Evolutionary conservation across 208 protist species (phyloP), one percentile per base, ranked within the genome.

Genomic region (Endotrypanum monterogeii): DNA sequence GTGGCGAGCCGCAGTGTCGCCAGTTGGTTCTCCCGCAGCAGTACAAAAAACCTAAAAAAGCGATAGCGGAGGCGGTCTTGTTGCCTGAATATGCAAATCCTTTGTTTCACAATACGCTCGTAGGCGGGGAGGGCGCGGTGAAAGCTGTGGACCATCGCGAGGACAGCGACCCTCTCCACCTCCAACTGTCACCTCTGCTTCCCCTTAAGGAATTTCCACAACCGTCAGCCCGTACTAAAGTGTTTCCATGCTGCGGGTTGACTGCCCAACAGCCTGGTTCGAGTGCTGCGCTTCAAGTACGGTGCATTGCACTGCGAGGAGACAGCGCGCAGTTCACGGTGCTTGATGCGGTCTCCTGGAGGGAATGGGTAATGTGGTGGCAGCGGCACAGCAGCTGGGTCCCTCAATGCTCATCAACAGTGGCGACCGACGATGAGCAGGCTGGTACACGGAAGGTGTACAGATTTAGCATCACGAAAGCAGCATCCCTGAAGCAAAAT

Each of bases 41-140:
- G 25, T 78, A 83, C 28, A 81, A 84, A 60, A 72, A 69, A 0
- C 67, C 56, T 6, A 65, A 58, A n/a, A 87, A 91, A 73, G 61
- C 83, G 28, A 52, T 28, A 37, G 46, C 76, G 48, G 76, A 76
- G 76, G 76, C 50, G 63, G 30, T 81, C 41, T 37, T 75, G 70
- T 28, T 65, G 54, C 41, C 76, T 4, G 68, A 81, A 66, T 81
- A 73, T 52, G 55, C 71, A 28, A 81, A 51, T 41, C 63, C 61
- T 4, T 54, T 56, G 8, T 81, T 81, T 48, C 76, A 69, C 56
- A 37, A 39, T n/a, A 39, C n/a, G 11, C 35, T 73, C 41, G 39
- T 25, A 25, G 68, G 41, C 39, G 54, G 63, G 37, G 52, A 35
- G 54, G 39, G 44, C 25, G 20, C 48, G 20, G 28, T 57, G 68